Evolutionary conservation across 352 stramenopile species (phyloP), one percentile per base, ranked within the genome.

Genomic region (Phytophthora multivora): DNA sequence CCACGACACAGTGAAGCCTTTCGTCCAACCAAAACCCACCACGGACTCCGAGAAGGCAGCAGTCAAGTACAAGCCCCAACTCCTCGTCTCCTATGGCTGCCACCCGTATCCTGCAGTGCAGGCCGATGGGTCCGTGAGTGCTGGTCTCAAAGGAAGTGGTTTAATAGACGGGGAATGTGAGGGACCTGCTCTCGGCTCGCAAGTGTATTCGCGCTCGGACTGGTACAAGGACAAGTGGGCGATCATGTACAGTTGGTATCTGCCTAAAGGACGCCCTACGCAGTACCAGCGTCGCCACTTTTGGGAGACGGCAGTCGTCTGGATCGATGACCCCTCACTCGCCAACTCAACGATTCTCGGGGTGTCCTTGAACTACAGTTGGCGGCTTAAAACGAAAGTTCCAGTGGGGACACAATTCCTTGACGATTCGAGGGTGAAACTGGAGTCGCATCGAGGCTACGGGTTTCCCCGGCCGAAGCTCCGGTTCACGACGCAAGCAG

Each of bases 171-270:
- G 30, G 9, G 30, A 51, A 12, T 73, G 63, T 41, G 36, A 46
- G n/a, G 51, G 46, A 0, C 61, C 64, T 6, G 16, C 13, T 31
- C 28, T 51, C 12, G 64, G 58, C 13, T 61, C 64, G 0, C 66
- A 74, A 45, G 45, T 74, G 2, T 74, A 67, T 25, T 52, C 59
- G 15, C 66, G 60, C 12, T 59, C 60, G 13, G 31, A 18, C 10
- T 54, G 28, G 38, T 70, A 70, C 49, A 60, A 73, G 15, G 53
- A 48, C 30, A 38, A 31, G 11, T 69, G 43, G 35, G 54, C 60
- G 16, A 66, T 74, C 63, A 70, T 70, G 66, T 73, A 71, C 59
- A 49, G 58, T 33, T 79, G 66, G 70, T 79, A 79, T 51, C 67
- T 79, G 35, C 66, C 66, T 2, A 79, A 77, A 55, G 68, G 38